Base-by-base conservation (phyloP, 495 filamentous ascomycete genomes). In the Penicillium atrosanguineum region DNA sequence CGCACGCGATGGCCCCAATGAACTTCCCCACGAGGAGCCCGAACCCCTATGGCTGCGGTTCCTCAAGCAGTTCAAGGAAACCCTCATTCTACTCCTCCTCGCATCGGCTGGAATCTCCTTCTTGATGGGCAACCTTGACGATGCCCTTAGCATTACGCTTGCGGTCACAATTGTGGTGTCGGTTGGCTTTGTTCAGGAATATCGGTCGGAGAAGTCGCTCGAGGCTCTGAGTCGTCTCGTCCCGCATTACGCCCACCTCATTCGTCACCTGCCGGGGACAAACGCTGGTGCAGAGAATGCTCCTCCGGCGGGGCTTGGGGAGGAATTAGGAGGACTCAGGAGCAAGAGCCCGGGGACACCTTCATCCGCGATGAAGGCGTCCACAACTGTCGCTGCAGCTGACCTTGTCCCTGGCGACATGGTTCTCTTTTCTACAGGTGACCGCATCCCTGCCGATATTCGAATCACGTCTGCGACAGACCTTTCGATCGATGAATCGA, bases 141-240 rank as follows among this genome's bases (percentile, higher is more conserved):
- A 99, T 75, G 95, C 95, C 6, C 74, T 97, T 60, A 97, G 92
- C 69, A 99, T 99, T 61, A 76, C 93, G 2, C 81, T 95, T 29
- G 94, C 94, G 1, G 94, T 99, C 7, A 94, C 91, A 41, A 97
- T 99, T 64, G 94, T 99, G 16, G 91, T 97, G 36, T 88, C 88
- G 1, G 94, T 97, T 46, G 94, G 91, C 11, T 99, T 99, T 63
- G 82, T 97, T 50, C 94, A 99, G 65, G 94, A 99, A 70, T 97
- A 97, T 67, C 83, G 95, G 52, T 97, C 93, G 38, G 95, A 99
- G 67, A 95, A 97, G 71, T 96, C 92, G 2, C 82, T 99, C 63
- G 94, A 97, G 69, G 94, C 94, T 44, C 77, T 99, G 50, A 96
- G 87, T 64, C 89, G 92, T 55, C 74, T 99, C 28, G 92, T 97